Conservation (phyloP, 129 eudicot genomes). For the Daucus carota region DNA sequence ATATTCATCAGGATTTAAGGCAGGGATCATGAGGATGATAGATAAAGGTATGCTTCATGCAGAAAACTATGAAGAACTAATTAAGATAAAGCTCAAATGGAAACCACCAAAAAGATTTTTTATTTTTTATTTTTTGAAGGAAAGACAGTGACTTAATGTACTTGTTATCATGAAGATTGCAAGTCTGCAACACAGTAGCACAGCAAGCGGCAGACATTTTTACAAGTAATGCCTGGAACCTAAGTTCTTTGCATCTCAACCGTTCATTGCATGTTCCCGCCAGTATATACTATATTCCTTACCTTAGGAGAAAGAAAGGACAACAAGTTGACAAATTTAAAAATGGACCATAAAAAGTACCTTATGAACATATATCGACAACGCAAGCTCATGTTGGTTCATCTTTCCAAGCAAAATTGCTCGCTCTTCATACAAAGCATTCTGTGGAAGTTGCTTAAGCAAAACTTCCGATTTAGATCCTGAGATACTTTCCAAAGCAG, state of each 20-base stretch:
- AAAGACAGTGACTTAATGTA: not conserved
- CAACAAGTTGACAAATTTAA: not conserved
- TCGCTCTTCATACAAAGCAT: slow-evolving; percentile 85
- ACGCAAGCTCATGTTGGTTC: slow-evolving; percentile 95
- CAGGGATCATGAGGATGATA: not conserved
- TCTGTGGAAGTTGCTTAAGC: slow-evolving; percentile 68
- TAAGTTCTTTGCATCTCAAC: not conserved
- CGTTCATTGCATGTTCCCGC: not conserved
- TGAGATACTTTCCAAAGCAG: slow-evolving; percentile 76
- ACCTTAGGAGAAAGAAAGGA: not conserved
- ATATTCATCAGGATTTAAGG: not conserved
- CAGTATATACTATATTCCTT: not conserved
- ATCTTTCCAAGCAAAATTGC: slow-evolving; percentile 90
- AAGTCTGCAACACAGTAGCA: not conserved
- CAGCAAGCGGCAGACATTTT: not conserved
- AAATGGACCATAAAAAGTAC: slow-evolving; percentile 25
- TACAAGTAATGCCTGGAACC: not conserved
- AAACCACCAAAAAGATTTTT: not conserved
- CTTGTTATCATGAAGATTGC: not conserved
- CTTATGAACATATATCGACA: slow-evolving; percentile 88
- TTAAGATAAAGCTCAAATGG: not conserved
- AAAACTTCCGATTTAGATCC: slow-evolving; percentile 74
- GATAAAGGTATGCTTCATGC: not conserved
- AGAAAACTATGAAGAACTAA: not conserved
- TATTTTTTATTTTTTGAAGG: too few relatives aligned